Evolutionary conservation across 257 asterid species (phyloP).

Genomic region (Ilex asprella): DNA sequence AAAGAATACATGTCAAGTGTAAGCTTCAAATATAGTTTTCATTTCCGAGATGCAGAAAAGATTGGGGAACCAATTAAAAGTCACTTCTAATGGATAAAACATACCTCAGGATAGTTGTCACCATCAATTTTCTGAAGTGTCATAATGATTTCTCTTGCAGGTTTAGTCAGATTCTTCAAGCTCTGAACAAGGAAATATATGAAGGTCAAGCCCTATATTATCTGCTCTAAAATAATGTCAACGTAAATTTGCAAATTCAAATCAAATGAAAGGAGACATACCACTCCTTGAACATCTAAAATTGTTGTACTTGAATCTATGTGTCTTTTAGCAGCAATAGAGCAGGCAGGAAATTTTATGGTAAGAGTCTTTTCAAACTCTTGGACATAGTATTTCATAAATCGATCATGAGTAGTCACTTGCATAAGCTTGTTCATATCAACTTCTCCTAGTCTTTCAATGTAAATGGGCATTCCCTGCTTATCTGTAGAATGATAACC

Average conservation of each 20-base stretch:
- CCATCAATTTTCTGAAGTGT: constrained; percentile 44
- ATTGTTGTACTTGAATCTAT: constrained; percentile 35
- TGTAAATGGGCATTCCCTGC: constrained; percentile 48
- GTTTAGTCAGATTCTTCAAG: constrained; percentile 37
- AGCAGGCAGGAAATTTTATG: constrained; percentile 51
- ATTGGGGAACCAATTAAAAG: too few species aligned
- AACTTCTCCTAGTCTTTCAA: constrained; percentile 49
- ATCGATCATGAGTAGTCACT: constrained; percentile 43
- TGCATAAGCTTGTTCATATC: constrained; percentile 36
- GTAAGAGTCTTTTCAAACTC: constrained; percentile 46
- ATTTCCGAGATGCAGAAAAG: too few species aligned
- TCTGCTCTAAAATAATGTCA: too few species aligned
- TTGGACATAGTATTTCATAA: constrained; percentile 37
- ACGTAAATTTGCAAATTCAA: too few species aligned
- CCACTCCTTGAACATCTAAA: constrained; percentile 68
- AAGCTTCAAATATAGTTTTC: too few species aligned
- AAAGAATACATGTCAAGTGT: too few species aligned
- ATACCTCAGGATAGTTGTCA: constrained; percentile 47
- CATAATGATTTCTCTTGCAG: constrained; percentile 44
- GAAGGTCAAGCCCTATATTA: neutral
- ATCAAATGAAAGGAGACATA: constrained; percentile 6
- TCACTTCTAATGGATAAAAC: too few species aligned
- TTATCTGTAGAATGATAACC: constrained; percentile 54
- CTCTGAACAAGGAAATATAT: constrained; percentile 21
- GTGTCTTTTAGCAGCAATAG: constrained; percentile 38